phyloP scores from a whole-genome alignment of 1,284 basidiomycete species.

The Austroboletus novae-zelandiae region DNA sequence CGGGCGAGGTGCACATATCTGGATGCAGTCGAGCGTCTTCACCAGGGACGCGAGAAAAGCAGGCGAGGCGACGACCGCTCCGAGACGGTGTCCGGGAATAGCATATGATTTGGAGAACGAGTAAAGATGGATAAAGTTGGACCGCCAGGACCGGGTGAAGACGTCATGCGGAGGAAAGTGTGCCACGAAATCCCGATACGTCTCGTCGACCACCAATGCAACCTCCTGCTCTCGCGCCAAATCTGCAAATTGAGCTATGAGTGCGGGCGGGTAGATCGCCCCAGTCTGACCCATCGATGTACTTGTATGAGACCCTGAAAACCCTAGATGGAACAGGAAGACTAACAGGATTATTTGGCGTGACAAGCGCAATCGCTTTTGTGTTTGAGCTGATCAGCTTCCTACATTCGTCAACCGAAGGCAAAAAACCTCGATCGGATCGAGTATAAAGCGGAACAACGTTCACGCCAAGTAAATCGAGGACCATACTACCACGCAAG shows the following conservation, averaged over 20 bases:
- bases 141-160: slow-evolving; percentile 56
- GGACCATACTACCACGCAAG: slow-evolving; percentile 58
- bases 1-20: slow-evolving; percentile 76
- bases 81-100: slow-evolving; percentile 84
- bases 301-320: slow-evolving; percentile 1
- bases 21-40: slow-evolving; percentile 75
- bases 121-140: slow-evolving; percentile 68
- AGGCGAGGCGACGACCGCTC: slow-evolving; percentile 69
- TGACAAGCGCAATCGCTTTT: slow-evolving; percentile 72
- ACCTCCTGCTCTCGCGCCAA: slow-evolving; percentile 60
- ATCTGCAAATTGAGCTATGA: slow-evolving; percentile 62
- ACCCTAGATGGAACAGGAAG: neutral
- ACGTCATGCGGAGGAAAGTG: slow-evolving; percentile 53
- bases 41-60: slow-evolving; percentile 52
- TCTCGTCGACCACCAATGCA: slow-evolving; percentile 86
- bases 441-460: slow-evolving; percentile 61
- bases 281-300: slow-evolving; percentile 58
- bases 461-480: slow-evolving; percentile 65
- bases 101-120: slow-evolving; percentile 85
- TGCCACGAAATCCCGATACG: slow-evolving; percentile 82
- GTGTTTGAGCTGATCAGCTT: slow-evolving; percentile 57
- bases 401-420: slow-evolving; percentile 48
- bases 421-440: slow-evolving; percentile 58
- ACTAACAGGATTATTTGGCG: slow-evolving; percentile 72
- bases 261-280: slow-evolving; percentile 60